Percentiles rank a stretch among this genome's conserved stretches.
phyloP scores from a whole-genome alignment of 2,329 filamentous ascomycete species.

The Diaporthe destruens region DNA sequence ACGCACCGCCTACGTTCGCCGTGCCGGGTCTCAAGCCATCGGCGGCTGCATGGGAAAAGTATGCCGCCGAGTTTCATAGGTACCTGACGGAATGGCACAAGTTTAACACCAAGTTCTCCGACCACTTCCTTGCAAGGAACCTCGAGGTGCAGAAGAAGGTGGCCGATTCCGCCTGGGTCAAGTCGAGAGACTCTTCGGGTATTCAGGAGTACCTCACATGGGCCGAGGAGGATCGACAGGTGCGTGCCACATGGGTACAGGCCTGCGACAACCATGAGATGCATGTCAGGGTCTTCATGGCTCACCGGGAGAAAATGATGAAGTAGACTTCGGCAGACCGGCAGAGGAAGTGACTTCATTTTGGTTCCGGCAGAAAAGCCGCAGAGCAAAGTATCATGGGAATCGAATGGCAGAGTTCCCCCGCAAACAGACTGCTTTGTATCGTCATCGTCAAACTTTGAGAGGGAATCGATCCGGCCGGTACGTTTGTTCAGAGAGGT shows the following conservation, averaged over 20 bases:
- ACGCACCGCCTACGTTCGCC: conserved; percentile 57
- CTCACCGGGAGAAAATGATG: conserved; percentile 59
- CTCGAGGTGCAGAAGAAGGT: conserved; percentile 55
- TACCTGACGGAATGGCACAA: conserved; percentile 66
- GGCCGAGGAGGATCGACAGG: conserved; percentile 73
- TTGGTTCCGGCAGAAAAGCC: background rate
- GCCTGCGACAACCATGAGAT: conserved; percentile 71
- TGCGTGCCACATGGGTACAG: conserved; percentile 71
- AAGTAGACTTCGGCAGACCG: conserved; percentile 45
- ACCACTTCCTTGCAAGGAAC: conserved; percentile 68
- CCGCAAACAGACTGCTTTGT: background rate
- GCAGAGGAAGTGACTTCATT: background rate
- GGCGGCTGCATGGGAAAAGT: conserved; percentile 61
- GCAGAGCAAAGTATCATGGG: background rate
- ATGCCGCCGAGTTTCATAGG: conserved; percentile 64
- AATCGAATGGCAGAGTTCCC: background rate
- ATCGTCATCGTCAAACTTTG: background rate
- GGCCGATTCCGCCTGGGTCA: conserved; percentile 59
- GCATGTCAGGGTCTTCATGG: conserved; percentile 70
- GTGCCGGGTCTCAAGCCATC: conserved; percentile 60
- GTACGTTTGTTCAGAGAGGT: background rate
- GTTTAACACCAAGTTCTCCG: conserved; percentile 66
- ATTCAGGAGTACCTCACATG: conserved; percentile 70
- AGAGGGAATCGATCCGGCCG: background rate
- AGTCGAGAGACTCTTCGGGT: conserved; percentile 57